Percentiles rank a stretch among this genome's conserved stretches.
phyloP scores from a whole-genome alignment of 2,329 filamentous ascomycete species.

The Apiospora saccharicola region DNA sequence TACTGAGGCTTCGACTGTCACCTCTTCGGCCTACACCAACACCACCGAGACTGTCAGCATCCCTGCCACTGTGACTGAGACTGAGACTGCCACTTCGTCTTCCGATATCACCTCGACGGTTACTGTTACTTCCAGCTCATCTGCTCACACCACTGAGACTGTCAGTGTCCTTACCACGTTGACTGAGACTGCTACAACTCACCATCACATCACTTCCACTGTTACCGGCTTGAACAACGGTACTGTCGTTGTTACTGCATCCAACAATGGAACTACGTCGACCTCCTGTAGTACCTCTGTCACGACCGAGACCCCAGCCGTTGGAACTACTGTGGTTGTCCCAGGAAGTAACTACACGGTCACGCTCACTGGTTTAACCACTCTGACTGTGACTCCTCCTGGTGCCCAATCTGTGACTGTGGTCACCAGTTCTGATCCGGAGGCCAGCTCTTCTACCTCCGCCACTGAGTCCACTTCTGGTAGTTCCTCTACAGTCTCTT shows the following conservation, averaged over 20 bases:
- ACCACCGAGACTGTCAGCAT: background rate
- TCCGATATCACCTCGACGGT: background rate
- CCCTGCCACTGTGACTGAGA: slow-evolving; percentile 1
- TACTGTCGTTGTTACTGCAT: background rate
- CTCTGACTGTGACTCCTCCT: background rate
- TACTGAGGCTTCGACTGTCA: background rate
- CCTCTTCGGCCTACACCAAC: background rate
- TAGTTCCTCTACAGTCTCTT: background rate
- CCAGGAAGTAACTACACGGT: background rate
- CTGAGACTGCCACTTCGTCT: background rate
- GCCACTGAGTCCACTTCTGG: background rate
- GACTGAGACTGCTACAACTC: background rate
- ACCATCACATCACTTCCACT: background rate
- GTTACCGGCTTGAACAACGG: slow-evolving; percentile 6
- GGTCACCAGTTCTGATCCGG: background rate
- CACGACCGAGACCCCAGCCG: background rate
- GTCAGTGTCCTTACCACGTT: background rate
- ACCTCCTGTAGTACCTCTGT: background rate
- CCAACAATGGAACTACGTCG: background rate
- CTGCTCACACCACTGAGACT: background rate
- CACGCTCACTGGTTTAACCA: background rate
- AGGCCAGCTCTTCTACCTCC: background rate
- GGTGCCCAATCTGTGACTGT: slow-evolving; percentile 3
- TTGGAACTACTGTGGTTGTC: background rate
- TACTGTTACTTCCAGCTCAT: background rate